Conservation (phyloP, 192 early-diverging fungal species). For the Linnemannia exigua region DNA sequence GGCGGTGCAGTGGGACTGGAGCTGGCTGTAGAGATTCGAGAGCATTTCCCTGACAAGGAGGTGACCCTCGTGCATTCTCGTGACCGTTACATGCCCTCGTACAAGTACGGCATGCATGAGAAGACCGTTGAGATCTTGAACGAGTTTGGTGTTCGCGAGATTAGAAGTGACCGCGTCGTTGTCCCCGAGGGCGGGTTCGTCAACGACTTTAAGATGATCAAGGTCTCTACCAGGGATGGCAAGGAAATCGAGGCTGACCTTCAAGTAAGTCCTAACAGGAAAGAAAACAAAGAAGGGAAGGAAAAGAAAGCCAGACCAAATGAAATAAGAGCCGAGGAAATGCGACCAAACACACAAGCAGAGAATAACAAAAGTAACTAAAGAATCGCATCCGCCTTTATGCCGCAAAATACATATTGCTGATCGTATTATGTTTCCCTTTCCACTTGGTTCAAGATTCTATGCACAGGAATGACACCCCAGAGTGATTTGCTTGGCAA, state of each 20-base stretch:
- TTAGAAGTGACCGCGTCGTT: constrained; percentile 63
- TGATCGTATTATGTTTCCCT: not conserved
- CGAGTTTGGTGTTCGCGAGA: constrained; percentile 56
- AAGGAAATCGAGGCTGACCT: constrained; percentile 61
- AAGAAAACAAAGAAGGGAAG: too few species aligned
- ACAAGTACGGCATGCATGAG: constrained; percentile 68
- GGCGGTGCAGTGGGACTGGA: constrained; percentile 86
- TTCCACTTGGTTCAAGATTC: constrained; percentile 63
- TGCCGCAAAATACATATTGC: not conserved
- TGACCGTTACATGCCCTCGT: constrained; percentile 67
- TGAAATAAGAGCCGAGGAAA: too few species aligned
- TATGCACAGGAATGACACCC: constrained; percentile 80
- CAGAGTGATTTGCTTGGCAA: constrained; percentile 74
- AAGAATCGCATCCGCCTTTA: too few species aligned
- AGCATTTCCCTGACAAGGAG: constrained; percentile 69
- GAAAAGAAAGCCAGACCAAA: too few species aligned
- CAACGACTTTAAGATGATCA: constrained; percentile 61
- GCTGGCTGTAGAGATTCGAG: constrained; percentile 80
- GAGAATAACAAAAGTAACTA: too few species aligned
- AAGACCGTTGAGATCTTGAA: constrained; percentile 70
- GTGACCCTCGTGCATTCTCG: constrained; percentile 78
- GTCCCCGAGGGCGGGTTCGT: constrained; percentile 74
- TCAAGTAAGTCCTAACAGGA: constrained; percentile 33
- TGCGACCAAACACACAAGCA: too few species aligned
- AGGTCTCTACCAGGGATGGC: constrained; percentile 60